Percentiles rank a stretch among this genome's conserved stretches.
Conservation (phyloP, 345 rosid species). For the Carallia pectinifolia region DNA sequence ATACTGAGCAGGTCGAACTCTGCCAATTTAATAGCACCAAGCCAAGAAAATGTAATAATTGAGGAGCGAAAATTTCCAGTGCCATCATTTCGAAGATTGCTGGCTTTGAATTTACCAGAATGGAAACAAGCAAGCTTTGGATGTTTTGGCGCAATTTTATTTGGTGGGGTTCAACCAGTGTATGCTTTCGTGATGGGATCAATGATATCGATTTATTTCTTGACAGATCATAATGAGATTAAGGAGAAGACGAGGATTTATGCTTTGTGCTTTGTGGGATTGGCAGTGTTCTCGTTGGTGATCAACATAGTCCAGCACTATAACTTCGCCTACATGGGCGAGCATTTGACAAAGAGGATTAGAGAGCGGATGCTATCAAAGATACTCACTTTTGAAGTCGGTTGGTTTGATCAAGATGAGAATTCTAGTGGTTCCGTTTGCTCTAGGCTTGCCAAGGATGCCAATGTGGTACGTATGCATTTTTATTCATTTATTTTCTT, state of each 20-base stretch:
- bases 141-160: constrained; percentile 36
- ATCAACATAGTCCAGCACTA: constrained; percentile 32
- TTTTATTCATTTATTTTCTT: neutral
- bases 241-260: constrained; percentile 34
- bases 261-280: constrained; percentile 32
- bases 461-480: constrained; percentile 28
- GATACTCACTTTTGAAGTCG: constrained; percentile 39
- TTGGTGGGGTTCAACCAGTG: constrained; percentile 42
- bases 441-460: constrained; percentile 37
- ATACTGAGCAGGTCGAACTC: constrained; percentile 57
- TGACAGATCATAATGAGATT: constrained; percentile 22
- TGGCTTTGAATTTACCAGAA: constrained; percentile 28
- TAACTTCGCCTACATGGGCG: constrained; percentile 39
- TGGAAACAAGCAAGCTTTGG: constrained; percentile 36
- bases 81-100: constrained; percentile 30
- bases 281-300: constrained; percentile 25
- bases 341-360: constrained; percentile 33
- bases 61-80: constrained; percentile 10
- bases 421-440: constrained; percentile 38
- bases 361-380: constrained; percentile 36
- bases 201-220: constrained; percentile 26
- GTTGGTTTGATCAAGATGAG: constrained; percentile 42
- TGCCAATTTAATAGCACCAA: constrained; percentile 35
- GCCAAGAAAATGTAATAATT: constrained; percentile 5
- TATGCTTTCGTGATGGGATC: constrained; percentile 38